Evolutionary conservation across 441 rosid genomes (phyloP).

Genomic region (Macaranga tanarius): DNA sequence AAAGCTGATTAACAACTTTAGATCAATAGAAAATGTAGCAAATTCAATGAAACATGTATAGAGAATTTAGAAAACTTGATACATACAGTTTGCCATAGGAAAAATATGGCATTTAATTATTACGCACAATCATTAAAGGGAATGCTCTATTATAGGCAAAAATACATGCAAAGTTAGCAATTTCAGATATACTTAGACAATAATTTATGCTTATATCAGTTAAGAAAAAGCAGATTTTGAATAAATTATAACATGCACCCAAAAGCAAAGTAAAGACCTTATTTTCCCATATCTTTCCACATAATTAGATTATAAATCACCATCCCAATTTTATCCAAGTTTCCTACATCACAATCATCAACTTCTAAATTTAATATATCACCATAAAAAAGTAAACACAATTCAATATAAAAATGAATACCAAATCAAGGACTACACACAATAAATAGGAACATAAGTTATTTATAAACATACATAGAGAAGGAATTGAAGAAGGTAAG

Average conservation of each 20-base stretch:
- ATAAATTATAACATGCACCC: too few species aligned
- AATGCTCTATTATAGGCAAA: neutral
- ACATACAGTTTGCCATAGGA: neutral
- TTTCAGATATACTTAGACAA: neutral
- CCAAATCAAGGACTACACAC: neutral
- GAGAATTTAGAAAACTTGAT: slow-evolving; percentile 3
- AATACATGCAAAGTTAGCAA: neutral
- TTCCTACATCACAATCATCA: slow-evolving; percentile 48
- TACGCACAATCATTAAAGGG: neutral
- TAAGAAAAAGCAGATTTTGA: too few species aligned
- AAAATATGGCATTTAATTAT: neutral
- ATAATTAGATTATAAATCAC: slow-evolving; percentile 56
- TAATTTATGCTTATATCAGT: slow-evolving; percentile 2
- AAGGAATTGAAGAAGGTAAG: slow-evolving; percentile 37
- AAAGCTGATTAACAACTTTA: neutral
- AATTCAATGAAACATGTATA: slow-evolving; percentile 13
- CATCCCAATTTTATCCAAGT: slow-evolving; percentile 57
- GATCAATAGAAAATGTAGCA: slow-evolving; percentile 4
- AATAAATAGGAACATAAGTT: neutral
- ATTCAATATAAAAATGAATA: neutral
- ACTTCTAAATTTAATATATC: slow-evolving; percentile 34
- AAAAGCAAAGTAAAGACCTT: slow-evolving; percentile 88
- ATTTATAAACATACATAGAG: slow-evolving; percentile 38
- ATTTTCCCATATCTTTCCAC: slow-evolving; percentile 90
- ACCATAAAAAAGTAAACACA: slow-evolving; percentile 9